These are phyloP conservation scores for Phellopilus nigrolimitatus DNA, from an alignment of 1,284 basidiomycete genomes.

Conservation along the genomic window DNA sequence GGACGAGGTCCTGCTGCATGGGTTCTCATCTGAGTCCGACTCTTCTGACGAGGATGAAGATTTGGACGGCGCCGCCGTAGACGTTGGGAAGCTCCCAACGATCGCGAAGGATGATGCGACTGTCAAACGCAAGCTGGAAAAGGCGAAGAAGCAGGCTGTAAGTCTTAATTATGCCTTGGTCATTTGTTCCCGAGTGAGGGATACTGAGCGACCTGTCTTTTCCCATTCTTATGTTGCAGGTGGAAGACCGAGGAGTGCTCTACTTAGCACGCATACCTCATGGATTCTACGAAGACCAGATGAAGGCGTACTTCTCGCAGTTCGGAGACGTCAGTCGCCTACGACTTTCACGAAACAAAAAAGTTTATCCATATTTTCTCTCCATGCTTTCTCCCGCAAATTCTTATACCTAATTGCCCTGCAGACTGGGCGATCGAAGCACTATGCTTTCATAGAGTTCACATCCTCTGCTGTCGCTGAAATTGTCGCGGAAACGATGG, in stretches of 20 bases:
- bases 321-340: slow-evolving; percentile 90
- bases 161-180: slow-evolving; percentile 27
- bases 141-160: slow-evolving; percentile 77
- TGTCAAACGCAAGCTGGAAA: slow-evolving; percentile 77
- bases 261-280: slow-evolving; percentile 92
- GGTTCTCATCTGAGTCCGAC: slow-evolving; percentile 77
- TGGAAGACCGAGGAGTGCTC: slow-evolving; percentile 77
- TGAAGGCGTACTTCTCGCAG: slow-evolving; percentile 90
- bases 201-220: slow-evolving; percentile 9
- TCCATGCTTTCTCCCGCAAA: slow-evolving; percentile 1
- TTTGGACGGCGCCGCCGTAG: slow-evolving; percentile 38
- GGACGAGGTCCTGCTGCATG: slow-evolving; percentile 49
- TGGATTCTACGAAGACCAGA: slow-evolving; percentile 95
- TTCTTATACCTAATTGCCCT: neutral
- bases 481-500: slow-evolving; percentile 98
- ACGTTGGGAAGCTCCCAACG: slow-evolving; percentile 71
- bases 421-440: slow-evolving; percentile 92
- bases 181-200: neutral
- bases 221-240: slow-evolving; percentile 35
- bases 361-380: slow-evolving; percentile 42
- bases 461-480: slow-evolving; percentile 83
- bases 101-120: slow-evolving; percentile 80
- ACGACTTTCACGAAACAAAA: slow-evolving; percentile 90
- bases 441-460: slow-evolving; percentile 97
- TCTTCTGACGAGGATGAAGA: slow-evolving; percentile 78